Evolutionary conservation across 768 basidiomycete genomes (phyloP).

Genomic region (Tricholoma bakamatsutake): DNA sequence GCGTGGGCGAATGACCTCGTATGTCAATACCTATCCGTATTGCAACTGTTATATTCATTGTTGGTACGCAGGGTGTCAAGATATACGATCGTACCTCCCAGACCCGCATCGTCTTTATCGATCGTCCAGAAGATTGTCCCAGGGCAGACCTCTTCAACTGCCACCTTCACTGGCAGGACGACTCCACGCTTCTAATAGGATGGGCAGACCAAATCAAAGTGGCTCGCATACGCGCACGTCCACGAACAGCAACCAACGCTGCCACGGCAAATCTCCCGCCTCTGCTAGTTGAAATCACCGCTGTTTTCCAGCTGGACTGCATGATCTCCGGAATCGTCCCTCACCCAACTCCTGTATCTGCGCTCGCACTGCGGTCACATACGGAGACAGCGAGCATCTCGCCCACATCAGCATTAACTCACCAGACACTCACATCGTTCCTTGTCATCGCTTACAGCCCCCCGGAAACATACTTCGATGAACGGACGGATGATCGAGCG

Average conservation of each 20-base stretch:
- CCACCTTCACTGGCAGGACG: constrained; percentile 88
- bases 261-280: constrained; percentile 46
- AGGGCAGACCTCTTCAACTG: constrained; percentile 95
- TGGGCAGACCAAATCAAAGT: constrained; percentile 96
- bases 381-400: constrained; percentile 11
- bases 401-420: constrained; percentile 9
- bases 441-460: constrained; percentile 85
- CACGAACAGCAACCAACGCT: constrained; percentile 37
- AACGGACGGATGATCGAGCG: constrained; percentile 65
- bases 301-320: constrained; percentile 89
- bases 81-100: constrained; percentile 82
- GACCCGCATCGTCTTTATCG: constrained; percentile 78
- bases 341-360: constrained; percentile 34
- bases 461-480: constrained; percentile 67
- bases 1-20: constrained; percentile 96
- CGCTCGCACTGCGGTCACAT: constrained; percentile 10
- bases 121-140: constrained; percentile 76
- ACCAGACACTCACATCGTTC: constrained; percentile 55
- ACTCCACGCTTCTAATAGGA: constrained; percentile 81
- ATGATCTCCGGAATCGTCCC: constrained; percentile 91
- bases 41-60: background rate
- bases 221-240: constrained; percentile 66
- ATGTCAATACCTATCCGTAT: constrained; percentile 4
- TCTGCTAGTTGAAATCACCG: constrained; percentile 80
- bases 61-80: constrained; percentile 71